Percentiles rank a stretch among this genome's conserved stretches.
phyloP scores from a whole-genome alignment of 169 alveolate genomes.

The Cardiosporidium cionae region DNA sequence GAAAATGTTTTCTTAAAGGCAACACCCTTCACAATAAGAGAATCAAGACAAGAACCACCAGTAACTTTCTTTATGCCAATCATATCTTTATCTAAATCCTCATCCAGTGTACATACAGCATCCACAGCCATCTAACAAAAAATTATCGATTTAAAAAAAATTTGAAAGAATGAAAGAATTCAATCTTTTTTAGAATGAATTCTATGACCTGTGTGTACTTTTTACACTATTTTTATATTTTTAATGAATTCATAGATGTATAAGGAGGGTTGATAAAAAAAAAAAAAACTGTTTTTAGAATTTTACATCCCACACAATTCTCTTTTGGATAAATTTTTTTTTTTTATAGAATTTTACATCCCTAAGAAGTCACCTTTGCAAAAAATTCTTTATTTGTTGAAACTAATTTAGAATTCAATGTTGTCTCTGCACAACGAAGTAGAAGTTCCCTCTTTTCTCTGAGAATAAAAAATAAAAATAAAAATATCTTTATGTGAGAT shows the following conservation, averaged over 20 bases:
- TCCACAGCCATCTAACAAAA: conserved; percentile 74
- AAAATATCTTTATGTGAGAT: background rate
- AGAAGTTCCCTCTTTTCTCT: conserved; percentile 70
- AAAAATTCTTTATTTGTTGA: conserved; percentile 86
- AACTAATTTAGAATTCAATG: conserved; percentile 89
- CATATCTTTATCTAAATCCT: conserved; percentile 75
- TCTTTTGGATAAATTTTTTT: too few relatives aligned
- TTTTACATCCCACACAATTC: too few relatives aligned
- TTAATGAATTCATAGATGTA: too few relatives aligned
- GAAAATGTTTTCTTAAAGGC: conserved; percentile 97
- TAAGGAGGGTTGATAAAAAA: too few relatives aligned
- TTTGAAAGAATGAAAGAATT: background rate
- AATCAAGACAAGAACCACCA: conserved; percentile 89
- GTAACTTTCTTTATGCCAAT: conserved; percentile 94
- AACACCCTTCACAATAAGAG: conserved; percentile 90
- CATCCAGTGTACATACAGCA: conserved; percentile 88
- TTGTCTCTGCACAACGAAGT: conserved; percentile 93
- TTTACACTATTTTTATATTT: too few relatives aligned
- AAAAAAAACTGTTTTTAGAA: too few relatives aligned
- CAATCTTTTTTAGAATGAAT: too few relatives aligned
- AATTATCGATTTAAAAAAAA: background rate
- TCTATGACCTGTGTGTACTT: too few relatives aligned
- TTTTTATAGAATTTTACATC: too few relatives aligned
- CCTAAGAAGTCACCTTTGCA: conserved; percentile 61
- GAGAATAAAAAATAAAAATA: background rate